These are phyloP conservation scores for Drosera spatulata DNA, from an alignment of 179 eudicot genomes.

Conservation along the genomic window DNA sequence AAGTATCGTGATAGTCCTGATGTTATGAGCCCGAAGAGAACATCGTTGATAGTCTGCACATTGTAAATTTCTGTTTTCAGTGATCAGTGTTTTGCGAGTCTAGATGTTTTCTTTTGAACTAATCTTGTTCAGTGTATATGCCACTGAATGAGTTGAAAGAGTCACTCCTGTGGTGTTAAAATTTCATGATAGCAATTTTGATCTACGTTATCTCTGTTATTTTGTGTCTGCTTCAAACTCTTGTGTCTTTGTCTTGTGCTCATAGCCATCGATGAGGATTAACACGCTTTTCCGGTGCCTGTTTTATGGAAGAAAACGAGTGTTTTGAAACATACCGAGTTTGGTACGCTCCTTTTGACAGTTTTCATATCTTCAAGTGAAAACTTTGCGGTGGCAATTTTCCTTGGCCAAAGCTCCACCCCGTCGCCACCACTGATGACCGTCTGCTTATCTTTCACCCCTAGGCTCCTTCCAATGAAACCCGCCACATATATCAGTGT, in stretches of 20 bases:
- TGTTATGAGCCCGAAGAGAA: conserved; percentile 39
- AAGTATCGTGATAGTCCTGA: conserved; percentile 38
- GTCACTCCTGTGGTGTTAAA: conserved; percentile 35
- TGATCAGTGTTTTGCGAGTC: too few relatives aligned
- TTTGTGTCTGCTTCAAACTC: too few relatives aligned
- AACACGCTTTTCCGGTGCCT: too few relatives aligned
- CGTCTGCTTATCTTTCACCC: conserved; percentile 43
- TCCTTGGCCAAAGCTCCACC: conserved; percentile 78
- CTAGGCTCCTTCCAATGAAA: conserved; percentile 28
- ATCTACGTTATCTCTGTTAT: conserved; percentile 14
- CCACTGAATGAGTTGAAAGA: conserved; percentile 39
- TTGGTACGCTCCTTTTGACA: conserved; percentile 35
- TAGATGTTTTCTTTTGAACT: too few relatives aligned
- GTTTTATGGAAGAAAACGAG: too few relatives aligned
- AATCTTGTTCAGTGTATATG: too few relatives aligned
- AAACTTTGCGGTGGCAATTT: conserved; percentile 55
- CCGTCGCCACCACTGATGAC: conserved; percentile 68
- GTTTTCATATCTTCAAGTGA: conserved; percentile 48
- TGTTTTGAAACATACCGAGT: too few relatives aligned
- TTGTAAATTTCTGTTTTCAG: too few relatives aligned
- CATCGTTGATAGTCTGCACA: conserved; percentile 44
- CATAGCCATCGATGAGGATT: too few relatives aligned
- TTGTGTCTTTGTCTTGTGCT: too few relatives aligned
- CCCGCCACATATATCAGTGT: conserved; percentile 24
- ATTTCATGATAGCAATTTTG: conserved; percentile 50